phyloP scores from a whole-genome alignment of 345 rosid genomes.

The Syzygium jambos region DNA sequence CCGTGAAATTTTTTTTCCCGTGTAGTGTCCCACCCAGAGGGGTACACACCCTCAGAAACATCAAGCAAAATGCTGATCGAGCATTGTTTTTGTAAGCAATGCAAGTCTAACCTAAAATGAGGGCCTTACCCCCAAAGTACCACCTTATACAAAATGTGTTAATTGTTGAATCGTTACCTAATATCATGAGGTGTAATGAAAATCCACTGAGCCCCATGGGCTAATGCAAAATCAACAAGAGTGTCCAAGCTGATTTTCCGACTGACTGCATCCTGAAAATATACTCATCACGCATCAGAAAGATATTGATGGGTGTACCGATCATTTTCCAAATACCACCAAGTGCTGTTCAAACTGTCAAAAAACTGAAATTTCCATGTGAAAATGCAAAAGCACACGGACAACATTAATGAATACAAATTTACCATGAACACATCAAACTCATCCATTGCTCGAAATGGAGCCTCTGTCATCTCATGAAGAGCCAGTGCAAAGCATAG shows the following conservation, averaged over 20 bases:
- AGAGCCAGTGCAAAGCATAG: slow-evolving; percentile 91
- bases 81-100: neutral
- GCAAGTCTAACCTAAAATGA: neutral
- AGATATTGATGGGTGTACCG: neutral
- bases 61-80: neutral
- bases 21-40: neutral
- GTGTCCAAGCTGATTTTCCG: slow-evolving; percentile 93
- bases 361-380: neutral
- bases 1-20: neutral
- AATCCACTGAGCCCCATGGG: slow-evolving; percentile 87
- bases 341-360: neutral
- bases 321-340: neutral
- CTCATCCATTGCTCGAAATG: slow-evolving; percentile 98
- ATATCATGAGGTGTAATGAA: slow-evolving; percentile 98
- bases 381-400: neutral
- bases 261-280: slow-evolving; percentile 83
- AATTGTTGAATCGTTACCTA: slow-evolving; percentile 31
- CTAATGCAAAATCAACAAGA: slow-evolving; percentile 76
- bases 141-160: neutral
- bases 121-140: neutral
- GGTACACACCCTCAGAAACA: neutral
- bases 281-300: neutral
- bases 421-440: slow-evolving; percentile 96
- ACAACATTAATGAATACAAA: neutral
- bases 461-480: slow-evolving; percentile 88